These are phyloP conservation scores for Patellifolia procumbens DNA, from an alignment of 179 eudicot genomes.

Conservation along the genomic window DNA sequence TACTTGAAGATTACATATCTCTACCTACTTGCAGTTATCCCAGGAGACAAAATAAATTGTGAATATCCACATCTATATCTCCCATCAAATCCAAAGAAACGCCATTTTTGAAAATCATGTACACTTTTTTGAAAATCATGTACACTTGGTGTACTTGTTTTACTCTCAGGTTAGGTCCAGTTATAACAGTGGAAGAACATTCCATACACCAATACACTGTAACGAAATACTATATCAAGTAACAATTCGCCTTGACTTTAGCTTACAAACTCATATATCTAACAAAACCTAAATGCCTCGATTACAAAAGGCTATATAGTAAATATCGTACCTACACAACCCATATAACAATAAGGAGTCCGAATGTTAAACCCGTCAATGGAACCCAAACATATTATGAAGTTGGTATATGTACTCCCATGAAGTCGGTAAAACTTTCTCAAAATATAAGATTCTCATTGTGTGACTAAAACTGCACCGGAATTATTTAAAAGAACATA, in stretches of 20 bases:
- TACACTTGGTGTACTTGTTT: background rate
- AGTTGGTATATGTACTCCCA: background rate
- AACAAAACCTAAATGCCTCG: background rate
- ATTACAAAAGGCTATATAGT: background rate
- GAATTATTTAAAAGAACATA: background rate
- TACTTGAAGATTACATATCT: conserved; percentile 8
- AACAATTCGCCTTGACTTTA: background rate
- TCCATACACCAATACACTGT: background rate
- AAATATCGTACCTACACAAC: background rate
- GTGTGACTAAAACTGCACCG: background rate
- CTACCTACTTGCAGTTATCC: conserved; percentile 2
- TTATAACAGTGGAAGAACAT: background rate
- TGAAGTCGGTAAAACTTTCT: background rate
- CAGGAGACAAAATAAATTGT: conserved; percentile 28
- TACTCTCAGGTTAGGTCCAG: background rate
- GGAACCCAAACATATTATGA: background rate
- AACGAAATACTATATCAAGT: background rate
- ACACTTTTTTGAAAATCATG: background rate
- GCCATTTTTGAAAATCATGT: background rate
- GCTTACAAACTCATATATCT: background rate
- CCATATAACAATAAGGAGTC: background rate
- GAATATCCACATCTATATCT: background rate
- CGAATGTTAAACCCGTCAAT: background rate
- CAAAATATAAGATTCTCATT: background rate
- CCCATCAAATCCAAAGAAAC: background rate